Percentiles rank a stretch among this genome's conserved stretches.
These are phyloP conservation scores for Sclerospora graminicola DNA, from an alignment of 352 stramenopile species.

Conservation along the genomic window DNA sequence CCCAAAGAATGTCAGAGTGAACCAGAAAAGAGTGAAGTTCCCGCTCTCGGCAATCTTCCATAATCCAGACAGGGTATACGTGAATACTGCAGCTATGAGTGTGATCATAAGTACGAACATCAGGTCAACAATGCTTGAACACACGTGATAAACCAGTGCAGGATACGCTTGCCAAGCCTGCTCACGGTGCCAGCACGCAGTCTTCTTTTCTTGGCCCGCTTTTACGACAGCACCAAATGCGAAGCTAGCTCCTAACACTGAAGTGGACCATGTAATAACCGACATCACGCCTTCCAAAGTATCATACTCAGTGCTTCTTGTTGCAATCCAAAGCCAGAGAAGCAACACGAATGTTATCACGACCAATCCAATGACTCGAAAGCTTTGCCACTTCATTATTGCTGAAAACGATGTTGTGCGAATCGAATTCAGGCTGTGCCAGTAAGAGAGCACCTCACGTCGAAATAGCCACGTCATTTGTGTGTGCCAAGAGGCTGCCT, in stretches of 20 bases:
- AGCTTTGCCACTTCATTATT: not conserved
- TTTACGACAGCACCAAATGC: constrained; percentile 3
- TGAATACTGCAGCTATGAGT: constrained; percentile 6
- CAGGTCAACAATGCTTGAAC: constrained; percentile 9
- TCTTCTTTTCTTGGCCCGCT: constrained; percentile 4
- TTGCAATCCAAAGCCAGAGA: constrained; percentile 10
- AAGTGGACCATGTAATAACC: constrained; percentile 20
- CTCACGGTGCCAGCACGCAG: constrained; percentile 17
- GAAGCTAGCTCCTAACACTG: constrained; percentile 9
- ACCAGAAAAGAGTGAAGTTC: constrained; percentile 17
- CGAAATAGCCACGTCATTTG: constrained; percentile 13
- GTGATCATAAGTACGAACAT: constrained; percentile 6
- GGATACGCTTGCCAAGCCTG: constrained; percentile 17
- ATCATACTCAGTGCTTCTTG: constrained; percentile 15
- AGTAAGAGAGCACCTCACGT: constrained; percentile 19
- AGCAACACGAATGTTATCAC: constrained; percentile 9
- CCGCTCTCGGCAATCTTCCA: constrained; percentile 9
- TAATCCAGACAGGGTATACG: constrained; percentile 12
- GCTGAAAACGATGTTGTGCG: too few relatives aligned
- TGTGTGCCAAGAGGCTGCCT: constrained; percentile 9
- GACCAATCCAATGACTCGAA: constrained; percentile 2
- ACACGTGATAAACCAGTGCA: constrained; percentile 10
- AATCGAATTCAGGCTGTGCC: constrained; percentile 8
- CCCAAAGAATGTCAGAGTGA: constrained; percentile 11
- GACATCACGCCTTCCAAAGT: constrained; percentile 17